Evolutionary conservation across 2,329 filamentous ascomycete species (phyloP), one percentile per base, ranked within the genome.

Genomic region (Diaporthe velutina): DNA sequence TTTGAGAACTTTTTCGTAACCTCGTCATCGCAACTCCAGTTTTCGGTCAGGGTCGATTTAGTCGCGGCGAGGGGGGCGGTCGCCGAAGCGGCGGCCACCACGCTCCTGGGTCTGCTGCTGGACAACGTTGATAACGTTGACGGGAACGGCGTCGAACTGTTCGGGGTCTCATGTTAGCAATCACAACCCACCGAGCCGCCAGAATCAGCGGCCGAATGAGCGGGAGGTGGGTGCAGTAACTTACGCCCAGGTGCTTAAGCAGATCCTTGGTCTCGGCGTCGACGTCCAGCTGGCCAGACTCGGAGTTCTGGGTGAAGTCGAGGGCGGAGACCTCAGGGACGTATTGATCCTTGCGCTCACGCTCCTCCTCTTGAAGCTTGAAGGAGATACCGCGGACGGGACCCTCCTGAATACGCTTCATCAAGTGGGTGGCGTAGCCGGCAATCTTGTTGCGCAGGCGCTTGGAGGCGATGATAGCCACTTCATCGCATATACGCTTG

Each of bases 321-420:
- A 99, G 94, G 85, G 97, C 97, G 77, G 97, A 99, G 82, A 99
- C 91, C 90, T 99, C 97, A 84, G 97, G 97, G 80, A 99, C 97
- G 91, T 98, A 99, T 91, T 99, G 97, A 91, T 99, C 97, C 94
- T 99, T 99, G 87, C 97, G 94, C 91, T 99, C 97, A 92, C 97
- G 95, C 93, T 99, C 97, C 91, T 99, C 97, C 91, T 99, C 97
- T 90, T 99, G 97, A 77, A 99, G 95, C 93, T 99, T 99, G 96
- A 99, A 99, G 88, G 97, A 99, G 90, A 99, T 99, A 91, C 97
- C 97, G 83, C 97, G 97, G 88, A 99, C 97, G 80, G 97, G 97
- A 80, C 97, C 97, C 87, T 97, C 95, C 92, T 98, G 97, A 83
- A 99, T 99, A 89, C 97, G 97, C 93, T 98, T 98, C 97, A 99